Conservation (phyloP, 176 grass and related monocot species). For the Thinopyrum elongatum region DNA sequence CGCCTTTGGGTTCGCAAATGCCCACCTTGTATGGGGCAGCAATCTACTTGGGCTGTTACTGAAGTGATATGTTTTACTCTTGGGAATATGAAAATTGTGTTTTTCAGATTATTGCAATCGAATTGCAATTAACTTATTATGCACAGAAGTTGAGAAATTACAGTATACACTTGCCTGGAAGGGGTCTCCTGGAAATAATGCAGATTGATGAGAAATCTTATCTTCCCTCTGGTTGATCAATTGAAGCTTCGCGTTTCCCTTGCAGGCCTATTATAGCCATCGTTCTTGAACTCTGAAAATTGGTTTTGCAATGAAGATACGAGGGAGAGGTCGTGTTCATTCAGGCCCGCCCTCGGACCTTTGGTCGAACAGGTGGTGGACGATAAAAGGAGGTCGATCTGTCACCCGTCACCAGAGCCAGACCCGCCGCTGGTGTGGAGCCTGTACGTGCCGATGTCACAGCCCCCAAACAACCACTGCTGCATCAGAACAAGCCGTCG, state of each 20-base stretch:
- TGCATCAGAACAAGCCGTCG: no score
- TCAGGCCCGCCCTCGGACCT: no score
- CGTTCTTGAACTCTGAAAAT: constrained; percentile 53
- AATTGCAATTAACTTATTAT: not conserved
- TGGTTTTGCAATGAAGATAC: constrained; percentile 53
- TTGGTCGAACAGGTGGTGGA: no score
- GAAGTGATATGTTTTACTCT: not conserved
- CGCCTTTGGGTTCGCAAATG: constrained; percentile 59
- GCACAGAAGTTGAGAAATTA: not conserved
- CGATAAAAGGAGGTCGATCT: no score
- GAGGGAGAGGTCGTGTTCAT: no score
- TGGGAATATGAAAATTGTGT: not conserved
- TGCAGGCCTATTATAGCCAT: constrained; percentile 38
- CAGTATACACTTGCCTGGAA: constrained; percentile 34
- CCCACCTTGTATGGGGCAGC: constrained; percentile 43
- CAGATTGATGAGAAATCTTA: constrained; percentile 61
- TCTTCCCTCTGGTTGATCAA: constrained; percentile 72
- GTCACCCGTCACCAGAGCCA: no score
- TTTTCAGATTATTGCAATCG: not conserved
- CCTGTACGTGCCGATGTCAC: no score
- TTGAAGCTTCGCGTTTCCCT: constrained; percentile 59
- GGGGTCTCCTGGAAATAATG: constrained; percentile 65
- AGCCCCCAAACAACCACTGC: no score
- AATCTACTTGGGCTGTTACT: constrained; percentile 55
- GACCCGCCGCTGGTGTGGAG: not conserved